Base-by-base conservation (phyloP, 306 rosid species). In the Rosa persica region DNA sequence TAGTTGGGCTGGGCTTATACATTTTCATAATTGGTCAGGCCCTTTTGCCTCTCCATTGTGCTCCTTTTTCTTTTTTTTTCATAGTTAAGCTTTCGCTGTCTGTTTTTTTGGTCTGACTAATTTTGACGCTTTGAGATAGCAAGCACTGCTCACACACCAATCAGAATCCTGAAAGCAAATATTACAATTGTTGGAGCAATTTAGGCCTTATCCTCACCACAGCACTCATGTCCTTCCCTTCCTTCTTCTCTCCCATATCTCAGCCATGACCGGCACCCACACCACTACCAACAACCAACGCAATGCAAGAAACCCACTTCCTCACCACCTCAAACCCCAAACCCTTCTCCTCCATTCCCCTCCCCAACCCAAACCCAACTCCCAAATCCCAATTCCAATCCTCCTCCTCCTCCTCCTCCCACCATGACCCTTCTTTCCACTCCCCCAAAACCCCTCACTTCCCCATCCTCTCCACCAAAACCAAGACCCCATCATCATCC, bases 271-370 rank as follows among this genome's bases (percentile, higher is more conserved):
- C 44, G 60, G 70, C 1, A 38, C 11, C 70, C 9, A 10, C 64
- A 27, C 34, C 51, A 54, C 2, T 22, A 15, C 12, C 70, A 74
- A 5, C 19, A 22, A 54, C 47, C 60, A 43, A 27, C 34, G 82
- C 72, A 67, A 82, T 85, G 80, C 80, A 85, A 30, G 81, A 78
- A 76, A 75, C 81, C 61, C 78, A 81, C 40, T 69, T 80, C 77
- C 68, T 80, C 80, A 67, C 81, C 71, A 12, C 76, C 64, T 38
- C 40, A 22, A 42, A 75, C 80, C 48, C 58, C 84, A 82, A 61
- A n/a, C 46, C 66, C 57, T 6, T 39, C 75, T 34, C 52, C 42
- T 47, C 78, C 77, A 17, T 60, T 76, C 81, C 49, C 77, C 77
- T 73, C 78, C 75, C 62, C 46, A 30, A 64, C 76, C 71, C 73